phyloP scores from a whole-genome alignment of 805 yeast genomes.

The Pichia occidentalis region DNA sequence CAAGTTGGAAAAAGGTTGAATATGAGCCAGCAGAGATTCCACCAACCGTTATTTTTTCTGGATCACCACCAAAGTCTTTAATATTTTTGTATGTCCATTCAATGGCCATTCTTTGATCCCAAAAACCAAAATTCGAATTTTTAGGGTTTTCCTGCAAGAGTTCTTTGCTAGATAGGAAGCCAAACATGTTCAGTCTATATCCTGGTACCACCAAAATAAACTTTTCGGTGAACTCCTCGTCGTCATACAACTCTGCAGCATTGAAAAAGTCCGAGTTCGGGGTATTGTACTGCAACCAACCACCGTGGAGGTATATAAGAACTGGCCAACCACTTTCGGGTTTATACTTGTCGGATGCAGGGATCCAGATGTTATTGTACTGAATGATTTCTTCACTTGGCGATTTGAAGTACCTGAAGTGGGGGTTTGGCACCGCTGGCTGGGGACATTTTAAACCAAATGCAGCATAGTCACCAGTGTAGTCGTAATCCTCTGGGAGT shows the following conservation, averaged over 20 bases:
- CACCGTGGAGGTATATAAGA: conserved; percentile 36
- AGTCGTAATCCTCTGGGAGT: conserved; percentile 30
- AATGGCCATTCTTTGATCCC: conserved; percentile 41
- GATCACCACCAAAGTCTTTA: conserved; percentile 40
- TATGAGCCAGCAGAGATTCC: conserved; percentile 45
- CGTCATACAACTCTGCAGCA: conserved; percentile 20
- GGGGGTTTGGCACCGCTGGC: conserved; percentile 27
- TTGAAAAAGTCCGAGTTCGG: conserved; percentile 24
- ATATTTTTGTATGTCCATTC: conserved; percentile 41
- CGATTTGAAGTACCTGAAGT: conserved; percentile 17
- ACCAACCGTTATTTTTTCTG: conserved; percentile 34
- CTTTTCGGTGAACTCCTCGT: conserved; percentile 25
- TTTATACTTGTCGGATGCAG: conserved; percentile 24
- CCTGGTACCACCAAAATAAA: conserved; percentile 33
- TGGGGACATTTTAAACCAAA: conserved; percentile 33
- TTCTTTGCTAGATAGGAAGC: conserved; percentile 34
- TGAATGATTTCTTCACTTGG: conserved; percentile 31
- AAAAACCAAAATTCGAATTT: conserved; percentile 32
- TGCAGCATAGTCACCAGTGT: conserved; percentile 32
- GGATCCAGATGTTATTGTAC: conserved; percentile 34
- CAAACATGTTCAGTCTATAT: conserved; percentile 36
- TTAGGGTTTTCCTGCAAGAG: conserved; percentile 28
- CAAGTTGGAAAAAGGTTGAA: conserved; percentile 35
- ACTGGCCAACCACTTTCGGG: conserved; percentile 39
- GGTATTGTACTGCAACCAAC: conserved; percentile 34